Evolutionary conservation across 306 rosid species (phyloP).

Genomic region (Acacia crassicarpa): DNA sequence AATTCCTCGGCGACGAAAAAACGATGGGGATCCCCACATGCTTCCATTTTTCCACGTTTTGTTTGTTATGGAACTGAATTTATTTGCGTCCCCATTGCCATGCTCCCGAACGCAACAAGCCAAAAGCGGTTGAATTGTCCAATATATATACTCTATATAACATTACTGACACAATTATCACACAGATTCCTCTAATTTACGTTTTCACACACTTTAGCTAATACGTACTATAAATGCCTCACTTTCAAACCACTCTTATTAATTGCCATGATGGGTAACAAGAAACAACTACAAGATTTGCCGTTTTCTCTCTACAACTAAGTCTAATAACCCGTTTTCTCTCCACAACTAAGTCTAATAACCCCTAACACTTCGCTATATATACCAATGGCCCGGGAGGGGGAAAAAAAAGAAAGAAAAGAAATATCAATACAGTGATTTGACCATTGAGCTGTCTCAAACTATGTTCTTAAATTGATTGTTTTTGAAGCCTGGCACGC

Average conservation of each 20-base stretch:
- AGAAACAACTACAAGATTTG: background rate
- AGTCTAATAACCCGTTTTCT: conserved; percentile 9
- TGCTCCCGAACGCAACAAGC: too few species aligned
- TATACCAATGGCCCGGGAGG: background rate
- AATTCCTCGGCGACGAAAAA: too few species aligned
- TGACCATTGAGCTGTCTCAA: background rate
- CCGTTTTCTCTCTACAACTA: conserved; percentile 34
- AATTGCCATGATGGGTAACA: conserved; percentile 29
- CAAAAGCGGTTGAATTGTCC: too few species aligned
- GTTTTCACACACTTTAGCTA: background rate
- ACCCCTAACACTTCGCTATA: background rate
- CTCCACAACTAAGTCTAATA: conserved; percentile 24
- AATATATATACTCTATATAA: too few species aligned
- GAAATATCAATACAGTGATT: background rate
- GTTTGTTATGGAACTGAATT: too few species aligned
- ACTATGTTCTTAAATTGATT: background rate
- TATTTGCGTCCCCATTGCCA: too few species aligned
- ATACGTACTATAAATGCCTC: conserved; percentile 32
- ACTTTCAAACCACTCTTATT: background rate
- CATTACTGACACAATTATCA: too few species aligned
- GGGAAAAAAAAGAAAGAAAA: too few species aligned
- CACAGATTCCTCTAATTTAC: too few species aligned
- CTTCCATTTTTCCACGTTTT: too few species aligned
- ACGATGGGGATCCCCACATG: too few species aligned
- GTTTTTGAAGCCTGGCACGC: background rate